Evolutionary conservation across 2,329 filamentous ascomycete species (phyloP), one percentile per base, ranked within the genome.

Genomic region (Talaromyces marneffei): DNA sequence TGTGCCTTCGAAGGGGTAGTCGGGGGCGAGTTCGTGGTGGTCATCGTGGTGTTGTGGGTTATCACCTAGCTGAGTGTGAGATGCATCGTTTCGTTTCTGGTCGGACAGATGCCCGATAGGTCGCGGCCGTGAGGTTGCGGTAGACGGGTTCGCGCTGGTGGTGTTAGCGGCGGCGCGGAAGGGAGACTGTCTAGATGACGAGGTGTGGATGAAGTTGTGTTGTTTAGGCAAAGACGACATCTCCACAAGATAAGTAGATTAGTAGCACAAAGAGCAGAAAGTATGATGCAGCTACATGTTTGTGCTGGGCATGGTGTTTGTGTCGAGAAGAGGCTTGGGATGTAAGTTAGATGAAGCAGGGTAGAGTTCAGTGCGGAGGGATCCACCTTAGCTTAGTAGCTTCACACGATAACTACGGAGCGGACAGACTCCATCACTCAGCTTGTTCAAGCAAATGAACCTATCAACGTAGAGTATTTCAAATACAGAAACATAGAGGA

Each of bases 161-260:
- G n/a, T 57, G 18, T 8, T 59, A 20, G 35, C 40, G 14, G 44
- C 40, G 14, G 44, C 40, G 31, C 55, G 60, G 10, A 59, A 55
- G 50, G 60, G 40, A 14, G 61, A 37, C 29, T 72, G 71, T 23
- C 66, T 67, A 37, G 70, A 69, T n/a, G 71, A 67, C 2, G 71
- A 71, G 7, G 71, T 70, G 18, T 68, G 61, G 16, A 66, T 44
- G 31, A 61, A 57, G 54, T 64, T 61, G 20, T 66, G 67, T 54
- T 69, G 66, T 55, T 69, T 72, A 48, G 68, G 68, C 59, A 73
- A 64, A 69, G 74, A 65, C 69, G 74, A 75, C 74, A 76, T 76
- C 56, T 69, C 68, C 65, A 59, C 48, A 9, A 58, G 63, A 65
- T 60, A 16, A 29, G n/a, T 18, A 31, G 18, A 7, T 25, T 16